phyloP scores from a whole-genome alignment of 164 flowering plant genomes.

The Sextonia rubra region DNA sequence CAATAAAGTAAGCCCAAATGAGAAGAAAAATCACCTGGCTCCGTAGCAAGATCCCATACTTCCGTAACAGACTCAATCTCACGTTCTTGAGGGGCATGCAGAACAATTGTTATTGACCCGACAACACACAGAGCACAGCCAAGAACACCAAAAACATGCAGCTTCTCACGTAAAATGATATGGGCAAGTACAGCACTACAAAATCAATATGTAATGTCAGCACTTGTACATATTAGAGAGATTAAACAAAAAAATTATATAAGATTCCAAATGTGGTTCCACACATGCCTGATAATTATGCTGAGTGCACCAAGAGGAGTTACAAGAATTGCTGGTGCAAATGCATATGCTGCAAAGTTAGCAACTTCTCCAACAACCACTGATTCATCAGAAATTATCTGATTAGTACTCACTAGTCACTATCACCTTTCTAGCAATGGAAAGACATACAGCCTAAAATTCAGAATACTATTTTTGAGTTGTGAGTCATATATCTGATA shows the following conservation, averaged over 20 bases:
- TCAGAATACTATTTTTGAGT: neutral
- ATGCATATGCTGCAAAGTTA: constrained; percentile 94
- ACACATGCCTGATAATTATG: constrained; percentile 78
- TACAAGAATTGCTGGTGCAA: constrained; percentile 89
- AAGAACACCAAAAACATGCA: constrained; percentile 82
- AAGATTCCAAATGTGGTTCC: neutral
- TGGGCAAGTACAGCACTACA: constrained; percentile 92
- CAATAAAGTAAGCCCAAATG: neutral
- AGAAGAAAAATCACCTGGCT: constrained; percentile 58
- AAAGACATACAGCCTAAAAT: neutral
- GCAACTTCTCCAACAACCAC: constrained; percentile 92
- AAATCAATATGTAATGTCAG: constrained; percentile 19
- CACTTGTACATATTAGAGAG: neutral
- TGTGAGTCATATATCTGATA: neutral
- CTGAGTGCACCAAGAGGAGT: constrained; percentile 95
- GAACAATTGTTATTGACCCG: constrained; percentile 85
- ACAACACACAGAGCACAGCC: constrained; percentile 90
- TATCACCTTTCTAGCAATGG: neutral
- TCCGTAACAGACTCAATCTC: constrained; percentile 73
- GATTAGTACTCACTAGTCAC: constrained; percentile 3
- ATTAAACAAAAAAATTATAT: neutral
- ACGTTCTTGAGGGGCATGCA: constrained; percentile 92
- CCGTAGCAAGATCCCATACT: constrained; percentile 95
- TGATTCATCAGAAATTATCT: constrained; percentile 26
- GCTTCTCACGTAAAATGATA: constrained; percentile 70